Percentiles rank a stretch among this genome's conserved stretches.
These are phyloP conservation scores for Plantago ovata DNA, from an alignment of 257 asterid species.

Conservation along the genomic window DNA sequence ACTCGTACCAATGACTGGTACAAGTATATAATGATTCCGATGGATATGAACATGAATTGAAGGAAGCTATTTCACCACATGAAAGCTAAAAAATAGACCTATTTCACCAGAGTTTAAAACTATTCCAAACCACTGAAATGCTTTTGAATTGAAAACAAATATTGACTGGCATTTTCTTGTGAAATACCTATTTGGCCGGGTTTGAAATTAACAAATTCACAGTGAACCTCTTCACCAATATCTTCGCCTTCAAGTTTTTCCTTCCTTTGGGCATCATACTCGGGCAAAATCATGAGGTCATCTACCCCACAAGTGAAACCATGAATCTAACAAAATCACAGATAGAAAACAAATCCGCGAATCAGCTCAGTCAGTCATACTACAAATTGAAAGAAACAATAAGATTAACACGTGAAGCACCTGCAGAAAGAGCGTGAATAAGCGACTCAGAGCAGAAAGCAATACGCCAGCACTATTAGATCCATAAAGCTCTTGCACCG, in stretches of 20 bases:
- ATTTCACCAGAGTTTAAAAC: too few relatives aligned
- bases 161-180: too few relatives aligned
- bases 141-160: too few relatives aligned
- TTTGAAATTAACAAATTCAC: slow-evolving; percentile 74
- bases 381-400: slow-evolving; percentile 2
- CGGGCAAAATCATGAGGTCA: slow-evolving; percentile 83
- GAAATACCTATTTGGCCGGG: slow-evolving; percentile 79
- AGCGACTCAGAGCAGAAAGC: slow-evolving; percentile 87
- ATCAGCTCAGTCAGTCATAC: slow-evolving; percentile 15
- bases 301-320: slow-evolving; percentile 97
- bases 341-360: slow-evolving; percentile 17
- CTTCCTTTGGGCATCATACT: slow-evolving; percentile 68
- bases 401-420: slow-evolving; percentile 33
- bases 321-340: slow-evolving; percentile 50
- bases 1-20: too few relatives aligned
- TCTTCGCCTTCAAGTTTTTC: slow-evolving; percentile 87
- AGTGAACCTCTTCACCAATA: slow-evolving; percentile 95
- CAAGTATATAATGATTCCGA: too few relatives aligned
- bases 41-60: background rate
- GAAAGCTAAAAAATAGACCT: too few relatives aligned
- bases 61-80: too few relatives aligned
- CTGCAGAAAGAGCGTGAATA: slow-evolving; percentile 89
- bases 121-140: too few relatives aligned
- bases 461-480: slow-evolving; percentile 81
- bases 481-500: slow-evolving; percentile 96